These are phyloP conservation scores for Diaporthe sp. DNA, from an alignment of 2,329 filamentous ascomycete species.

Conservation along the genomic window DNA sequence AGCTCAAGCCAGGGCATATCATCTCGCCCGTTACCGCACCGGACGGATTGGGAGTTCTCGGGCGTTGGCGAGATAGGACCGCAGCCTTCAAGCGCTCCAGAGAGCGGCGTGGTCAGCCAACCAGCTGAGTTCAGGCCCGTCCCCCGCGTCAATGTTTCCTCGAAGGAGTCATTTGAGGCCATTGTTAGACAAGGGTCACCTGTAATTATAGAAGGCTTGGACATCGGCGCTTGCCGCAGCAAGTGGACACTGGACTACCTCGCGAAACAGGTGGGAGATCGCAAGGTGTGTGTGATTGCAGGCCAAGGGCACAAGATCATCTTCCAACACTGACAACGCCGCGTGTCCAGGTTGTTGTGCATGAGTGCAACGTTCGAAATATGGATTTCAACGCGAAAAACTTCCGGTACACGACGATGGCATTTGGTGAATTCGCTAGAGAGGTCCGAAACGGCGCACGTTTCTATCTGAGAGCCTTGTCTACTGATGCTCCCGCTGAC, in stretches of 20 bases:
- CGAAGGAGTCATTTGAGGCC: slow-evolving; percentile 66
- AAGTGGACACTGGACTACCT: slow-evolving; percentile 79
- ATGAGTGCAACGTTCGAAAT: slow-evolving; percentile 71
- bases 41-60: slow-evolving; percentile 29
- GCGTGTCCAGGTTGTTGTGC: slow-evolving; percentile 72
- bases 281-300: slow-evolving; percentile 58
- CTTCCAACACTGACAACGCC: neutral
- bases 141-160: slow-evolving; percentile 62
- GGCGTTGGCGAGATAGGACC: slow-evolving; percentile 23
- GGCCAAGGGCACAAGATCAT: neutral
- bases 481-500: slow-evolving; percentile 73
- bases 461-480: slow-evolving; percentile 84
- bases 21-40: neutral
- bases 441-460: slow-evolving; percentile 67
- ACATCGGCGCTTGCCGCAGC: slow-evolving; percentile 74
- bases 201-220: slow-evolving; percentile 71
- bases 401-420: slow-evolving; percentile 78
- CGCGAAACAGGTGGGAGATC: slow-evolving; percentile 68
- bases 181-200: slow-evolving; percentile 70
- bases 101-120: slow-evolving; percentile 26
- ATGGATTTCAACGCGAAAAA: slow-evolving; percentile 90
- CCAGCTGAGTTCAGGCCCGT: slow-evolving; percentile 49
- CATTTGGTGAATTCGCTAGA: slow-evolving; percentile 74
- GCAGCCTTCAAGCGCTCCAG: slow-evolving; percentile 39
- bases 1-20: neutral